phyloP scores from a whole-genome alignment of 2,329 filamentous ascomycete species.

The Chrysosporium queenslandicum region DNA sequence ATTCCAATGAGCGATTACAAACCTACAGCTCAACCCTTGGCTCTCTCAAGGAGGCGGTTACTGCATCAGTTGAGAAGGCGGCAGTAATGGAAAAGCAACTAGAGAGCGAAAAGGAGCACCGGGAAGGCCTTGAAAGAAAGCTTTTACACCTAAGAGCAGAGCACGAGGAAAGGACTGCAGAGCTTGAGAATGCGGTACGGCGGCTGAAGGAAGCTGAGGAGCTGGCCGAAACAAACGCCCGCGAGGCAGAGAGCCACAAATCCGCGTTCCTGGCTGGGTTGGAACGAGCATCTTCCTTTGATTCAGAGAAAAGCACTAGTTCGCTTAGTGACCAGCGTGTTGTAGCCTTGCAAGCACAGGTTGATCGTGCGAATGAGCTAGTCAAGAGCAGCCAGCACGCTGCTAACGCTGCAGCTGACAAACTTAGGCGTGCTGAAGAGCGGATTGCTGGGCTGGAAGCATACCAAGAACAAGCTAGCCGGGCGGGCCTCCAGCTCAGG shows the following conservation, averaged over 20 bases:
- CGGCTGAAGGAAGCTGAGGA: constrained; percentile 79
- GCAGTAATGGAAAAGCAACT: constrained; percentile 68
- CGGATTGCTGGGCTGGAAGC: constrained; percentile 91
- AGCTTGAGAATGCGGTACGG: constrained; percentile 64
- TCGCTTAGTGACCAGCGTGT: constrained; percentile 52
- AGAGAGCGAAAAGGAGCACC: constrained; percentile 62
- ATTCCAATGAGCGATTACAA: constrained; percentile 55
- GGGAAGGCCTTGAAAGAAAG: constrained; percentile 67
- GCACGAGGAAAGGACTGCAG: constrained; percentile 67
- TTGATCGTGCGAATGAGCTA: constrained; percentile 65
- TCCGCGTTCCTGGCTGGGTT: constrained; percentile 73
- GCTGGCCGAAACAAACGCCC: constrained; percentile 72
- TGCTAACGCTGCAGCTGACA: constrained; percentile 76
- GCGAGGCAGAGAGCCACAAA: constrained; percentile 77
- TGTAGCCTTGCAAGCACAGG: constrained; percentile 64
- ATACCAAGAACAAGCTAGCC: constrained; percentile 93
- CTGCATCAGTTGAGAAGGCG: constrained; percentile 68
- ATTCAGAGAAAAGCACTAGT: constrained; percentile 32
- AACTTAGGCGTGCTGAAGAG: constrained; percentile 84
- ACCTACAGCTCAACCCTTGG: constrained; percentile 62
- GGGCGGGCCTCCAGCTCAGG: constrained; percentile 80
- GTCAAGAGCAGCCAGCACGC: constrained; percentile 83
- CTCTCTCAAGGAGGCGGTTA: constrained; percentile 66
- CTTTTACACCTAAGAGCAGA: constrained; percentile 67
- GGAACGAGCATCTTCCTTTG: constrained; percentile 53